phyloP scores from a whole-genome alignment of 2,329 filamentous ascomycete genomes.

The Pseudomassariella vexata region DNA sequence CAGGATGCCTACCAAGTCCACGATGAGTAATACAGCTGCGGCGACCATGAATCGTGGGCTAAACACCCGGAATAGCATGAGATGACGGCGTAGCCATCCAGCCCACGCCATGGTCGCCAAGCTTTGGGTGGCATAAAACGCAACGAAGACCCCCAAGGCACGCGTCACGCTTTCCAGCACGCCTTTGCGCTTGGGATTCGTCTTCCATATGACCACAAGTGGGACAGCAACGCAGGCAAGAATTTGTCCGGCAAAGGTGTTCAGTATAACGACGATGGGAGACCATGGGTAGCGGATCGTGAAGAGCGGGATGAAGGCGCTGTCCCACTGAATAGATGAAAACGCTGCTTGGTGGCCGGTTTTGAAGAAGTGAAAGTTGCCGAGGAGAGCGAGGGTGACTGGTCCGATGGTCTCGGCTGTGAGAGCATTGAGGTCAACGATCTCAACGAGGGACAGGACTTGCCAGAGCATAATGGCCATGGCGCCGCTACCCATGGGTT shows the following conservation, averaged over 20 bases:
- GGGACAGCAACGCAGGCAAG: slow-evolving; percentile 75
- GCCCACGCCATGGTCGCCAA: slow-evolving; percentile 88
- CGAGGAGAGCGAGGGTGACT: slow-evolving; percentile 77
- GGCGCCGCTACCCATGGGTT: slow-evolving; percentile 88
- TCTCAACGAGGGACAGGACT: slow-evolving; percentile 69
- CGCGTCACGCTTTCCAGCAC: slow-evolving; percentile 66
- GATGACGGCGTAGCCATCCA: slow-evolving; percentile 77
- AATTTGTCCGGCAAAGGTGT: slow-evolving; percentile 86
- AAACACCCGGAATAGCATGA: slow-evolving; percentile 97
- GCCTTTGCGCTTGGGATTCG: slow-evolving; percentile 65
- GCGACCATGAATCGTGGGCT: slow-evolving; percentile 86
- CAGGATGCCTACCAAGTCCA: slow-evolving; percentile 68
- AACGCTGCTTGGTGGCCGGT: slow-evolving; percentile 92
- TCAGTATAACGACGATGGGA: slow-evolving; percentile 73
- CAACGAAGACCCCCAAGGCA: slow-evolving; percentile 66
- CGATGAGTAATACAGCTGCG: slow-evolving; percentile 62
- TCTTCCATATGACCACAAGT: slow-evolving; percentile 83
- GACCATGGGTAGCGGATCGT: slow-evolving; percentile 85
- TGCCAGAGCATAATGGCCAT: slow-evolving; percentile 82
- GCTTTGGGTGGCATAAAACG: slow-evolving; percentile 78
- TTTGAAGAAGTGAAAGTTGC: slow-evolving; percentile 94
- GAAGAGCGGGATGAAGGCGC: slow-evolving; percentile 82
- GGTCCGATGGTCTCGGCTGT: slow-evolving; percentile 73
- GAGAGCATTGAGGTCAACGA: slow-evolving; percentile 55
- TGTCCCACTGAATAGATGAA: slow-evolving; percentile 90